Evolutionary conservation across 371 early-diverging fungal genomes (phyloP).

Genomic region (Sporodiniella umbellata): DNA sequence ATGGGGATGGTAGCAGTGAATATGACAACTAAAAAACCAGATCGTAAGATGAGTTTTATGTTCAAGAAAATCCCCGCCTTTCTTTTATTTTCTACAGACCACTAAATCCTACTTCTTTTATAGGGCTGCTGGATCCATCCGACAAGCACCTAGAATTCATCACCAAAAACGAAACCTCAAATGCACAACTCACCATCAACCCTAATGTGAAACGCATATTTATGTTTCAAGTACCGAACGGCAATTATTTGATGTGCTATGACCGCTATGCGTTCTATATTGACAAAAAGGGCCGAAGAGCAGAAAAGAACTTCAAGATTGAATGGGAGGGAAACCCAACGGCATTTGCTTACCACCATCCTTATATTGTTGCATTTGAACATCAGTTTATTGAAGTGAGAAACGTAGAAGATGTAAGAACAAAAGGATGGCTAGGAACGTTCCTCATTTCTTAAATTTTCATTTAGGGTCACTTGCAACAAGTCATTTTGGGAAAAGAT

Average conservation of each 20-base stretch:
- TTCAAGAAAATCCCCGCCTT: neutral
- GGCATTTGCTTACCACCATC: conserved; percentile 29
- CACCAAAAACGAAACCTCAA: conserved; percentile 22
- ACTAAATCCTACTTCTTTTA: too few relatives aligned
- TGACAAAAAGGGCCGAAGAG: conserved; percentile 37
- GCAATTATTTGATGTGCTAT: conserved; percentile 38
- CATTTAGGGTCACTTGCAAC: conserved; percentile 54
- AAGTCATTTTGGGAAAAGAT: conserved; percentile 62
- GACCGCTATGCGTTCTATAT: conserved; percentile 42
- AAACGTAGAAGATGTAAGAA: conserved; percentile 16
- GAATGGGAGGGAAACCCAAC: conserved; percentile 36
- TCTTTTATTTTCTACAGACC: too few relatives aligned
- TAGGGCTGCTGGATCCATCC: conserved; percentile 32
- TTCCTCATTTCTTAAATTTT: conserved; percentile 4
- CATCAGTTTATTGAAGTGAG: conserved; percentile 32
- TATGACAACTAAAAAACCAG: conserved; percentile 30
- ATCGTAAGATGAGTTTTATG: conserved; percentile 8
- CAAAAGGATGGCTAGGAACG: conserved; percentile 18
- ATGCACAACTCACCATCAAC: conserved; percentile 22
- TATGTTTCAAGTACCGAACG: conserved; percentile 26
- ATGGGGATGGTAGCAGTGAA: conserved; percentile 33
- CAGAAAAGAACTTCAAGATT: conserved; percentile 25
- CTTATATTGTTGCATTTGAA: conserved; percentile 40
- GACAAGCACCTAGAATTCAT: conserved; percentile 33
- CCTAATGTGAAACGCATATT: conserved; percentile 22